These are phyloP conservation scores for Candida sphagnicola DNA, from an alignment of 805 yeast genomes.

Conservation along the genomic window DNA sequence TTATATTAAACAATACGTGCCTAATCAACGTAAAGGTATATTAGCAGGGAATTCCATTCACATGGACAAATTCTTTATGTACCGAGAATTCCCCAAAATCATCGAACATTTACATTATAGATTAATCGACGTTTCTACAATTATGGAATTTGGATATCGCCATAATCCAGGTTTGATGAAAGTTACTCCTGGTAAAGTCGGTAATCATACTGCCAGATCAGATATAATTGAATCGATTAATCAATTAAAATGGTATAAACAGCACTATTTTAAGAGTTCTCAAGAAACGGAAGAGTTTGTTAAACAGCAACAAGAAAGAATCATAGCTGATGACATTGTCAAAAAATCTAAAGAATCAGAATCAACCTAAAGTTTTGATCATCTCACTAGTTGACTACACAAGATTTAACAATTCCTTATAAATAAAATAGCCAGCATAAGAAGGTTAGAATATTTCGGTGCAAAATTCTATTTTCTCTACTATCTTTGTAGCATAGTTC, in stretches of 20 bases:
- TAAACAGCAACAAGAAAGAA: background rate
- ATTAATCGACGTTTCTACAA: conserved; percentile 82
- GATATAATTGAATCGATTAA: conserved; percentile 88
- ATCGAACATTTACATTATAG: conserved; percentile 65
- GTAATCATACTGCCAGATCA: conserved; percentile 79
- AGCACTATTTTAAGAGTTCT: conserved; percentile 49
- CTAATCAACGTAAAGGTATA: conserved; percentile 54
- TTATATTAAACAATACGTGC: conserved; percentile 57
- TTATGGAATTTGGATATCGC: conserved; percentile 76
- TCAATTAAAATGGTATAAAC: conserved; percentile 74
- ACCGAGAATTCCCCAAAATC: conserved; percentile 76
- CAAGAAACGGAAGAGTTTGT: conserved; percentile 1
- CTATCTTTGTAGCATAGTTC: too few relatives aligned
- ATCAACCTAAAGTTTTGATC: too few relatives aligned
- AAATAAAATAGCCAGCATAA: too few relatives aligned
- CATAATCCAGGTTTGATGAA: conserved; percentile 64
- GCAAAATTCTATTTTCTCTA: too few relatives aligned
- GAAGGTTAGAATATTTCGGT: too few relatives aligned
- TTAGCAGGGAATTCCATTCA: conserved; percentile 92
- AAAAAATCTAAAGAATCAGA: too few relatives aligned
- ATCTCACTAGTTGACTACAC: too few relatives aligned
- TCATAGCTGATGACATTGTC: background rate
- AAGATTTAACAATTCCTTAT: too few relatives aligned
- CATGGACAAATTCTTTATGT: conserved; percentile 83
- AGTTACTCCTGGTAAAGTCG: conserved; percentile 57